A percentile compares a stretch with the other conserved stretches of the same genome.
These are phyloP conservation scores for Dryas drummondii DNA, from an alignment of 306 rosid genomes.

Conservation along the genomic window DNA sequence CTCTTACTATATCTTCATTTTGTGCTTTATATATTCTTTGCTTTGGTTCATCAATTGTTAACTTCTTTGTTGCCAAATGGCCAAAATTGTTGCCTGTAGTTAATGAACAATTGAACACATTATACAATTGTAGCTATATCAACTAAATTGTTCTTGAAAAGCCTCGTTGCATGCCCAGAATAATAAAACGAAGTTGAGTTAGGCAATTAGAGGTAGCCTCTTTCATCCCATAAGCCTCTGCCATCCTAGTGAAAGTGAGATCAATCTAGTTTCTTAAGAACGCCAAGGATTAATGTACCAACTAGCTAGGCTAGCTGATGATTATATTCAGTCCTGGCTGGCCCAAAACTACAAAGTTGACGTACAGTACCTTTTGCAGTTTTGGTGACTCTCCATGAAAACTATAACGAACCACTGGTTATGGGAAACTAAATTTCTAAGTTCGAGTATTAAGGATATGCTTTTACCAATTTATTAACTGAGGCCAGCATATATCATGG, in stretches of 20 bases:
- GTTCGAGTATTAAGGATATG: too few relatives aligned
- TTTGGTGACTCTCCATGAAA: neutral
- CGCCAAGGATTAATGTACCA: neutral
- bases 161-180: neutral
- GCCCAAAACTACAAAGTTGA: neutral
- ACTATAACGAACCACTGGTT: too few relatives aligned
- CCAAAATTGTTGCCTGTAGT: neutral
- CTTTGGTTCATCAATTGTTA: neutral
- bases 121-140: neutral
- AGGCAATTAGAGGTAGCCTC: too few relatives aligned
- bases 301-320: neutral
- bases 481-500: too few relatives aligned
- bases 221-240: too few relatives aligned
- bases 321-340: too few relatives aligned
- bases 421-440: too few relatives aligned
- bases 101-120: neutral
- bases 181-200: too few relatives aligned
- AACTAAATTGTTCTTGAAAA: neutral
- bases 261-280: neutral
- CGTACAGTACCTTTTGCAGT: neutral
- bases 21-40: neutral
- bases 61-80: neutral
- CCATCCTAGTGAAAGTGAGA: neutral
- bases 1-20: neutral
- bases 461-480: too few relatives aligned